Conservation (phyloP, 2,329 filamentous ascomycete genomes). For the Fusarium sp. region DNA sequence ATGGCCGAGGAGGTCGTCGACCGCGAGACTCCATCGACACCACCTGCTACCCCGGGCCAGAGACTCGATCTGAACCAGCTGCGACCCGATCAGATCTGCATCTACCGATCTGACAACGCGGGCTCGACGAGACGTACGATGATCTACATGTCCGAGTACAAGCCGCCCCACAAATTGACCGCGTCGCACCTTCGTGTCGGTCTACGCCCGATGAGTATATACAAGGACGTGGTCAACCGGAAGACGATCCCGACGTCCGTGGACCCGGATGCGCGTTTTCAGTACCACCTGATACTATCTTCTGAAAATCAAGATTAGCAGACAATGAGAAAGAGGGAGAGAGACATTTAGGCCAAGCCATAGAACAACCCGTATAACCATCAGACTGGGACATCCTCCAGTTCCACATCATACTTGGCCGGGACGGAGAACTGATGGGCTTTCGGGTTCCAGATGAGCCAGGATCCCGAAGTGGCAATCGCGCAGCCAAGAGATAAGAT, state of each 20-base stretch:
- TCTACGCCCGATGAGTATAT: conserved; percentile 53
- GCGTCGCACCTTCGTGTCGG: conserved; percentile 52
- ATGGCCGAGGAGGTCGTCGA: conserved; percentile 42
- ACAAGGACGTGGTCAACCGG: conserved; percentile 47
- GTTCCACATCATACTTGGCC: no score
- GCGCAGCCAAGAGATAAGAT: no score
- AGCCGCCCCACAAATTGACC: conserved; percentile 57
- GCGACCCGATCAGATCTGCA: conserved; percentile 47
- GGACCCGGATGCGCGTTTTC: conserved; percentile 42
- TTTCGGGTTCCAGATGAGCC: no score
- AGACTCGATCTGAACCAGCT: conserved; percentile 19
- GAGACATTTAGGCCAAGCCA: no score
- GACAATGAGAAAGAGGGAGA: no score
- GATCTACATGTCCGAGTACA: conserved; percentile 52
- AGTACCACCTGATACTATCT: not conserved
- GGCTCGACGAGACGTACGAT: not conserved
- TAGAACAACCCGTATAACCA: no score
- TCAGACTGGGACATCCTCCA: no score
- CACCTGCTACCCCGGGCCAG: conserved; percentile 15
- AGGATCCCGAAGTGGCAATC: no score
- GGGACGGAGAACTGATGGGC: no score
- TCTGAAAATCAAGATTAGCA: no score
- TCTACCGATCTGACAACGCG: conserved; percentile 16
- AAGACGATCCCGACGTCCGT: conserved; percentile 40
- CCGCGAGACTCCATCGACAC: conserved; percentile 21